Base-by-base conservation (phyloP, 179 eudicot genomes). In the Spergularia azorica region DNA sequence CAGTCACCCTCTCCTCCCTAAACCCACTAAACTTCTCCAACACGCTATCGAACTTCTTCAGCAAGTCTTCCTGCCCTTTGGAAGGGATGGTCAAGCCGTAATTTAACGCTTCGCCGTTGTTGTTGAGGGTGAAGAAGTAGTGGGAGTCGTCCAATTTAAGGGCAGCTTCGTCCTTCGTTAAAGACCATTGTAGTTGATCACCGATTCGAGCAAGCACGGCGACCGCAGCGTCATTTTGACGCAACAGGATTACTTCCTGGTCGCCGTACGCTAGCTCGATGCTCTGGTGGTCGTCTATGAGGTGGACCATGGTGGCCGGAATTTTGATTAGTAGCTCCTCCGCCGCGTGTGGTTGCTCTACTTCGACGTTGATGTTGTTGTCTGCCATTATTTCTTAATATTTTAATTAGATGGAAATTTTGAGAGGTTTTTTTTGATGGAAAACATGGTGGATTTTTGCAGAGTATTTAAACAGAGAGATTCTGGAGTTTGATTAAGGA, bases 121-220 rank as follows among this genome's bases (percentile, higher is more conserved):
- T 75, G 1, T 72, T 76, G 0, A 93, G 75, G 9, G 90, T 62
- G 86, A 93, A 93, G 76, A 91, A 87, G 78, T 92, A 94, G 67
- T 90, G 97, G 6, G 87, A 86, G 20, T 82, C 88, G 71, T 94
- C 96, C 21, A 92, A 89, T 79, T 90, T 94, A 2, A 94, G 94
- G 7, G 84, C 79, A 0, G 97, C 80, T 69, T 90, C 91, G 76
- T 94, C 98, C 39, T 84, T 90, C 0, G 98, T 88, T 0, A 94
- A 41, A 0, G 96, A 95, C 95, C 97, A 94, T 60, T 94, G 97
- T 60, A 94, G 83, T 48, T 87, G 82, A 1, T 90, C 92, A 0
- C 86, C 88, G 20, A 94, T 76, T 0, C 97, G 84, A 1, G 91
- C 94, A 0, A 92, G 43, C 10, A 89, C 92, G 2, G 96, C 97